These are phyloP conservation scores for Capronia americana DNA, from an alignment of 2,329 filamentous ascomycete species.

Conservation along the genomic window DNA sequence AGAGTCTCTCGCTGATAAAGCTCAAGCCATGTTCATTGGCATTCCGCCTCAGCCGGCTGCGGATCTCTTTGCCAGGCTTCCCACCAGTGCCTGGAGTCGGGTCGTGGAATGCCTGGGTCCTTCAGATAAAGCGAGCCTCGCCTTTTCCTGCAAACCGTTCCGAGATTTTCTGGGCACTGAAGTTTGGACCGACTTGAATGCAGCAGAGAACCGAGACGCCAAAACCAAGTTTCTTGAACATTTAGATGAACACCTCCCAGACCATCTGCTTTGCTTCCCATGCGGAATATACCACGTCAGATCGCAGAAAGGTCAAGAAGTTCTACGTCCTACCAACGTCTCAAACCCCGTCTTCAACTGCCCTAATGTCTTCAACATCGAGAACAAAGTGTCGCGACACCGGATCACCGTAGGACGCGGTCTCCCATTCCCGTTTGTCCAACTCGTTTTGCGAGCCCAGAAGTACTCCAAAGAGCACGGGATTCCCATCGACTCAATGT, in stretches of 20 bases:
- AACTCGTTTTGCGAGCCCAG: constrained; percentile 60
- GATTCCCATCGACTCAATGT: constrained; percentile 54
- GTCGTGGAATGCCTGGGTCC: constrained; percentile 53
- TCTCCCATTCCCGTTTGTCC: constrained; percentile 65
- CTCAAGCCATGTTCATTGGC: constrained; percentile 20
- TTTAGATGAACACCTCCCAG: constrained; percentile 60
- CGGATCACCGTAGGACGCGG: constrained; percentile 61
- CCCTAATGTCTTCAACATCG: constrained; percentile 59
- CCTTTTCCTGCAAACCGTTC: constrained; percentile 57
- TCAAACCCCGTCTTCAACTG: constrained; percentile 65
- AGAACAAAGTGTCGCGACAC: constrained; percentile 56
- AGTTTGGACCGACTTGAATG: constrained; percentile 44
- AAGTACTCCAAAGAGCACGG: constrained; percentile 58
- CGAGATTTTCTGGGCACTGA: constrained; percentile 50
- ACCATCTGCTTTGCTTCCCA: constrained; percentile 65
- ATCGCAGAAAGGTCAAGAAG: constrained; percentile 60
- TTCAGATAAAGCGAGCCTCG: constrained; percentile 57
- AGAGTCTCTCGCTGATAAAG: constrained; percentile 29
- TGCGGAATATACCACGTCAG: constrained; percentile 64
- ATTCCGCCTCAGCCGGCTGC: constrained; percentile 27
- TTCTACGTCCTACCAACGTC: constrained; percentile 59
- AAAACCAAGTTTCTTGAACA: constrained; percentile 59
- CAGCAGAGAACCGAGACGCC: constrained; percentile 53
- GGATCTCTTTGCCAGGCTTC: constrained; percentile 52
- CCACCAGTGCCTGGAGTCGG: constrained; percentile 54